These are phyloP conservation scores for Castanea sativa DNA, from an alignment of 306 rosid genomes.

Conservation along the genomic window DNA sequence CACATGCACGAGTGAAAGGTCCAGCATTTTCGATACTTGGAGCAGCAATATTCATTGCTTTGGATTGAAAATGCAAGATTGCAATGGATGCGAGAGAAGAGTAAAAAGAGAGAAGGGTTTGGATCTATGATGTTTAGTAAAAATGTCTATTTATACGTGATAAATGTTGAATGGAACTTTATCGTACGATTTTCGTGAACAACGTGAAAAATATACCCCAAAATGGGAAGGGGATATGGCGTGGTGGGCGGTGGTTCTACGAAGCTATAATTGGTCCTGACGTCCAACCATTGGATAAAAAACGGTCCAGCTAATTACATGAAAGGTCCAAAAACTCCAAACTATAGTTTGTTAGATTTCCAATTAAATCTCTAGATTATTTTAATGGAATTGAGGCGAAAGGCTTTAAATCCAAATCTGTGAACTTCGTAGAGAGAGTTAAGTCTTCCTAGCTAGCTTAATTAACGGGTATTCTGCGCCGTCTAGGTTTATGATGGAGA, in stretches of 20 bases:
- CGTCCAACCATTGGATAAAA: neutral
- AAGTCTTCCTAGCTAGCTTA: no score
- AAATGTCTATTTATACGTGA: no score
- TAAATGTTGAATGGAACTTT: no score
- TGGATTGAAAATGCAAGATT: neutral
- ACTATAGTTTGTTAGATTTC: neutral
- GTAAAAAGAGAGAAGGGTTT: no score
- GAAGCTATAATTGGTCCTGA: neutral
- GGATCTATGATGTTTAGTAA: no score
- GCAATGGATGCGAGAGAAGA: no score
- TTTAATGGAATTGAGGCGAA: neutral
- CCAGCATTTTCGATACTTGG: neutral
- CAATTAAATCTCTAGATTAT: neutral
- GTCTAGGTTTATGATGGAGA: no score
- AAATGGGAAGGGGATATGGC: neutral
- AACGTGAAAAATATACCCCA: neutral
- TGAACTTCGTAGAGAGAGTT: neutral
- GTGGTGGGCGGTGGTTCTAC: neutral
- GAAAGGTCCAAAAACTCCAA: neutral
- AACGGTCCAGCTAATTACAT: neutral
- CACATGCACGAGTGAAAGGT: neutral
- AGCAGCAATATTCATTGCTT: neutral
- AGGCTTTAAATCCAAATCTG: neutral
- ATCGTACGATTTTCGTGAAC: neutral
- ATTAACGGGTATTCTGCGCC: no score